These are phyloP conservation scores for Scheffersomyces cryptocercus DNA, from an alignment of 1,139 yeast species.

Conservation along the genomic window DNA sequence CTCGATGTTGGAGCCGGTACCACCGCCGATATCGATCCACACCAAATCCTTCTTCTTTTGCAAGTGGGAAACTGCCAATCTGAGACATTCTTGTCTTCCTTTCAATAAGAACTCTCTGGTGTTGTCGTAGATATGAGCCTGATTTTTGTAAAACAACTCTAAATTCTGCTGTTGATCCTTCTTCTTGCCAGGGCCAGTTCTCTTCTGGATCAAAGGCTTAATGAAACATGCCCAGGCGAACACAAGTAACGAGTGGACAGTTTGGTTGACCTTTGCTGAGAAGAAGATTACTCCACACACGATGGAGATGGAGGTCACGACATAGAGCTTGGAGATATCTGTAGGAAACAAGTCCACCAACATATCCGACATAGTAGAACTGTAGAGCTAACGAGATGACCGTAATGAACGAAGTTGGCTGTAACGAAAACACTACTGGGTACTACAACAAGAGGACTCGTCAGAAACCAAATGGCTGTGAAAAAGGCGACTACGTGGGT, in stretches of 20 bases:
- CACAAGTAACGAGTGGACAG: slow-evolving; percentile 32
- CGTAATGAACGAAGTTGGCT: no score
- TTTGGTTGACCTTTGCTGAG: slow-evolving; percentile 23
- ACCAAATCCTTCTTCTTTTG: slow-evolving; percentile 47
- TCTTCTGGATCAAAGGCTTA: slow-evolving; percentile 59
- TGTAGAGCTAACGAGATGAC: no score
- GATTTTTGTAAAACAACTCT: slow-evolving; percentile 72
- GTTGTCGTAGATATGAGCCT: slow-evolving; percentile 72
- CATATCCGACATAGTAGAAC: not conserved
- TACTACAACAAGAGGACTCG: no score
- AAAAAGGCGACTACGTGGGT: no score
- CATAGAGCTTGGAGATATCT: slow-evolving; percentile 2
- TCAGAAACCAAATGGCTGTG: no score
- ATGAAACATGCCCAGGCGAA: slow-evolving; percentile 62
- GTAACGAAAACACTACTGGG: no score
- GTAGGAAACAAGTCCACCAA: slow-evolving; percentile 1
- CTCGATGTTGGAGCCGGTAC: slow-evolving; percentile 82
- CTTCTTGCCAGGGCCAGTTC: slow-evolving; percentile 23
- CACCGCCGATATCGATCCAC: slow-evolving; percentile 88
- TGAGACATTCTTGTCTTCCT: slow-evolving; percentile 69
- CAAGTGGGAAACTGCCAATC: slow-evolving; percentile 60
- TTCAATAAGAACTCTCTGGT: slow-evolving; percentile 65
- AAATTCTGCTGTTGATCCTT: slow-evolving; percentile 63
- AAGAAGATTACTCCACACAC: slow-evolving; percentile 6
- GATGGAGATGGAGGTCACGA: slow-evolving; percentile 1